A percentile compares a stretch with the other conserved stretches of the same genome.
phyloP scores from a whole-genome alignment of 768 basidiomycete species.

The Lactarius hengduanensis region DNA sequence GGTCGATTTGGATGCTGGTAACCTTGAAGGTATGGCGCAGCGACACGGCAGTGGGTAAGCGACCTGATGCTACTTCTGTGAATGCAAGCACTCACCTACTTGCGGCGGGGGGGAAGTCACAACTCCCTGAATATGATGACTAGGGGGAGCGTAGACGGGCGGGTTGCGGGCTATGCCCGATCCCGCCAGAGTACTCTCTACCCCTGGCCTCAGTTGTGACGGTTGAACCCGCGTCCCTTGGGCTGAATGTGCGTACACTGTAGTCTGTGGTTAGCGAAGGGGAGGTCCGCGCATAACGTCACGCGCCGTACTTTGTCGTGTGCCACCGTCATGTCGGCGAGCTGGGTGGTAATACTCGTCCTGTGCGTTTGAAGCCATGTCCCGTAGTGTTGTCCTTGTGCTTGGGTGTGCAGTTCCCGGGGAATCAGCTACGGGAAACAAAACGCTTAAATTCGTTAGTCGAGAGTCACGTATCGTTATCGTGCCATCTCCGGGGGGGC shows the following conservation, averaged over 20 bases:
- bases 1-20: not conserved
- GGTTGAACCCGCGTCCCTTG: not conserved
- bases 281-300: not conserved
- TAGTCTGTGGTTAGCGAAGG: not conserved
- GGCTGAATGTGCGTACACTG: not conserved
- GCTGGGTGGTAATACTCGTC: not conserved
- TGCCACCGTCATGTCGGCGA: not conserved
- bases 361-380: not conserved
- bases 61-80: not conserved
- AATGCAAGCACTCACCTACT: not conserved
- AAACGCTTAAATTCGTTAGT: constrained; percentile 7
- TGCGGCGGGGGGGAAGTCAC: not conserved
- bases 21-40: not conserved
- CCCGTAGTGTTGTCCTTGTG: not conserved
- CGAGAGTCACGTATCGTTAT: not conserved
- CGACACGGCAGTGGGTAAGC: not conserved
- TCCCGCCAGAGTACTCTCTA: not conserved
- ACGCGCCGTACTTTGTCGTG: constrained; percentile 3
- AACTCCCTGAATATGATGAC: not conserved
- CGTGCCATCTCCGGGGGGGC: not conserved
- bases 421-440: not conserved
- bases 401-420: constrained; percentile 5
- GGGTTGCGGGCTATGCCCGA: not conserved
- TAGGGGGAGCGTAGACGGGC: not conserved
- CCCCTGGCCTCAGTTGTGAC: not conserved